A percentile compares a stretch with the other conserved stretches of the same genome.
phyloP scores from a whole-genome alignment of 1,139 yeast genomes.

The Suhomyces maxii region DNA sequence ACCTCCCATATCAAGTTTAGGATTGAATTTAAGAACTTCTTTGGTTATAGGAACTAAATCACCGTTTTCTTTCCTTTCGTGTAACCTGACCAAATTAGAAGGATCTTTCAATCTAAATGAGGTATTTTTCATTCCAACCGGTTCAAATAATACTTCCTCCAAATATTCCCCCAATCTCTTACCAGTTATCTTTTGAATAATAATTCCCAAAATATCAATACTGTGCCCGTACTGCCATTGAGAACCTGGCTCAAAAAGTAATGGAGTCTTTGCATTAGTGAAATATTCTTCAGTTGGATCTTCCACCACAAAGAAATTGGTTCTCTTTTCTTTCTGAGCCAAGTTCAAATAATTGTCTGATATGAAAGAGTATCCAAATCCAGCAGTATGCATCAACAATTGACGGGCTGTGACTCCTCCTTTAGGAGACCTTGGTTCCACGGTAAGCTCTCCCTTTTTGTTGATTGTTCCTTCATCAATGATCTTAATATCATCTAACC shows the following conservation, averaged over 20 bases:
- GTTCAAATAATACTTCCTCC: conserved; percentile 40
- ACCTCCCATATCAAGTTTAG: conserved; percentile 43
- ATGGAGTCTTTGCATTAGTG: conserved; percentile 36
- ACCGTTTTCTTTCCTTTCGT: too few species aligned
- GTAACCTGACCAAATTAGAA: too few species aligned
- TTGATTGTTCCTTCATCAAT: conserved; percentile 37
- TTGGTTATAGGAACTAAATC: too few species aligned
- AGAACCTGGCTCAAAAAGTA: conserved; percentile 54
- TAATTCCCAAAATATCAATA: conserved; percentile 55
- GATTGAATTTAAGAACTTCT: too few species aligned
- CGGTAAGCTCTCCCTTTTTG: conserved; percentile 28
- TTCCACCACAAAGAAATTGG: conserved; percentile 10
- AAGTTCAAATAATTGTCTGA: conserved; percentile 29
- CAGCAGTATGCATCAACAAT: conserved; percentile 53
- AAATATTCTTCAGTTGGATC: conserved; percentile 30
- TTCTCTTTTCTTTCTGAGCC: conserved; percentile 14
- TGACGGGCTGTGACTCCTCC: conserved; percentile 44
- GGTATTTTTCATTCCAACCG: conserved; percentile 42
- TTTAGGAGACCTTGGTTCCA: conserved; percentile 31
- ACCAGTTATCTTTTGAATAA: conserved; percentile 47
- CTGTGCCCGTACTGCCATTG: conserved; percentile 52
- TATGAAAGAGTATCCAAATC: conserved; percentile 49
- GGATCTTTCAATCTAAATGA: conserved; percentile 23
- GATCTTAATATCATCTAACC: conserved; percentile 40
- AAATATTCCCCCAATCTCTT: conserved; percentile 42